These are phyloP conservation scores for Plantago elongata DNA, from an alignment of 257 asterid genomes.

Conservation along the genomic window DNA sequence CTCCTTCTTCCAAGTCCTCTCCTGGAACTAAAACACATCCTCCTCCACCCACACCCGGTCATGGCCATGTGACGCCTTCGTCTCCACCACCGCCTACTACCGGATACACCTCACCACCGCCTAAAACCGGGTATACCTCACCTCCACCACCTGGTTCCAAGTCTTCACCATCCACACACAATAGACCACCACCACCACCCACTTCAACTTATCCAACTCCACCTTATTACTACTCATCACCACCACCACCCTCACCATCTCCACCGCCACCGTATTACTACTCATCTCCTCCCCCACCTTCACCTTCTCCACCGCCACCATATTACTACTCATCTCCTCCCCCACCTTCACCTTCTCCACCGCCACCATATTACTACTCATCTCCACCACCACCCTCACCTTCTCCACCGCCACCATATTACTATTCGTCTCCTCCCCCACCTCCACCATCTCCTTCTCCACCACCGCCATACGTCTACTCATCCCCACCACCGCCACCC, in stretches of 20 bases:
- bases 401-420: constrained; percentile 21
- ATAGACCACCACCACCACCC: constrained; percentile 25
- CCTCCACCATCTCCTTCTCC: constrained; percentile 28
- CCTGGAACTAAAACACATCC: constrained; percentile 28
- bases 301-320: constrained; percentile 31
- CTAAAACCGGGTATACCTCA: too few relatives aligned
- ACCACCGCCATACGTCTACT: constrained; percentile 16
- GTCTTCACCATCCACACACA: constrained; percentile 21
- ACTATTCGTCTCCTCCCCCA: constrained; percentile 15
- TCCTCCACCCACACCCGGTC: constrained; percentile 17
- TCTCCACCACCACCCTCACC: constrained; percentile 13
- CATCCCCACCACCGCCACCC: not conserved
- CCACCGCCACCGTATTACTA: constrained; percentile 14
- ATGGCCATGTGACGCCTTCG: constrained; percentile 10
- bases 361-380: constrained; percentile 3
- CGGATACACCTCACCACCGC: constrained; percentile 10
- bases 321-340: constrained; percentile 26
- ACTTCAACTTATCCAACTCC: constrained; percentile 28
- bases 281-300: constrained; percentile 21
- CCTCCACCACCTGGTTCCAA: constrained; percentile 14
- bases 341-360: constrained; percentile 5
- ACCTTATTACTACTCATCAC: constrained; percentile 19
- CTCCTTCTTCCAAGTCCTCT: constrained; percentile 31
- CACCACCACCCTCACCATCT: constrained; percentile 16
- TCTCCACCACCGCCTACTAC: constrained; percentile 27